These are phyloP conservation scores for Babesia bovis DNA, from an alignment of 169 alveolate species.

Conservation along the genomic window DNA sequence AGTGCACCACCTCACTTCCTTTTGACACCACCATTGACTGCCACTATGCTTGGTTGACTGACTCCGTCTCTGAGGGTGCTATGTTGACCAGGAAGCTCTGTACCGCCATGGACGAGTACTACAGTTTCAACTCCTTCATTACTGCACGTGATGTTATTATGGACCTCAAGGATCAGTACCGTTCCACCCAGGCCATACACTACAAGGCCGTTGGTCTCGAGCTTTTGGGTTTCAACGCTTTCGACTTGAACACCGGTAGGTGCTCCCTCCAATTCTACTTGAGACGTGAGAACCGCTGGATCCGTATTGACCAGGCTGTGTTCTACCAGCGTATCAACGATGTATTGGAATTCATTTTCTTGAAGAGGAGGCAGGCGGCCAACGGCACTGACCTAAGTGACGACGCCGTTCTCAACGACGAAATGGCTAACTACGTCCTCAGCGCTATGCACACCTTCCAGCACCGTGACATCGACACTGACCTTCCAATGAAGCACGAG, in stretches of 20 bases:
- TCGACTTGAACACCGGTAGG: neutral
- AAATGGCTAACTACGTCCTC: neutral
- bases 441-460: neutral
- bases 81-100: conserved; percentile 9
- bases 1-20: neutral
- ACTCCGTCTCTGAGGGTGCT: neutral
- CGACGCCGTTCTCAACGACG: neutral
- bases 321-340: neutral
- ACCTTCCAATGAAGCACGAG: neutral
- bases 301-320: neutral
- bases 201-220: conserved; percentile 22
- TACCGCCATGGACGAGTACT: conserved; percentile 5
- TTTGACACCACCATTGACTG: neutral
- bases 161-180: conserved; percentile 8
- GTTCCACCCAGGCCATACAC: conserved; percentile 21
- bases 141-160: neutral
- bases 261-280: neutral
- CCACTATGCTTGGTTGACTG: conserved; percentile 14
- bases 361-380: neutral
- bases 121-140: conserved; percentile 6
- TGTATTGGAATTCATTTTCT: neutral
- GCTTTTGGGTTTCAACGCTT: conserved; percentile 7
- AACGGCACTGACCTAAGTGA: neutral
- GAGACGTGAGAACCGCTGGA: conserved; percentile 5
- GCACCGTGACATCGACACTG: neutral